These are phyloP conservation scores for Mrakia gelida DNA, from an alignment of 768 basidiomycete genomes.

Conservation along the genomic window DNA sequence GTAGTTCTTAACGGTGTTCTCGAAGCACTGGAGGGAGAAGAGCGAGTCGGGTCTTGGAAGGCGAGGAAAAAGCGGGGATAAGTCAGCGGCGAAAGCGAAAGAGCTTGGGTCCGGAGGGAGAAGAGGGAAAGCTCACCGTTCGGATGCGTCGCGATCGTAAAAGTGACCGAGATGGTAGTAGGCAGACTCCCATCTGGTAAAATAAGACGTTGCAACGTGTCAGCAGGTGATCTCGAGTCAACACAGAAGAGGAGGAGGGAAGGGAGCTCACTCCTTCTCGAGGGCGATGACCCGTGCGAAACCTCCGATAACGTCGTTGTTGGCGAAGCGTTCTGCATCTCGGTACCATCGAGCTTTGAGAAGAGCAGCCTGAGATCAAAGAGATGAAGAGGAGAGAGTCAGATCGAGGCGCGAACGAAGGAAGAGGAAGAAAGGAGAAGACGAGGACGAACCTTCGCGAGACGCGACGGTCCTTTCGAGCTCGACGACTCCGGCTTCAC, in stretches of 20 bases:
- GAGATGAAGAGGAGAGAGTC: background rate
- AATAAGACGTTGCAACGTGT: background rate
- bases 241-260: background rate
- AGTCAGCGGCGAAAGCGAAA: background rate
- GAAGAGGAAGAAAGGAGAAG: no score
- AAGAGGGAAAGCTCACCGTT: background rate
- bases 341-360: conserved; percentile 88
- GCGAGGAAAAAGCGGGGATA: background rate
- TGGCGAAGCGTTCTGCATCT: conserved; percentile 77
- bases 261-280: conserved; percentile 42
- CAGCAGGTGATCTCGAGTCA: background rate
- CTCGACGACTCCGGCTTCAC: background rate
- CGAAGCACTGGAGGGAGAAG: conserved; percentile 10
- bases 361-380: conserved; percentile 58
- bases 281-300: conserved; percentile 45
- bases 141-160: conserved; percentile 54
- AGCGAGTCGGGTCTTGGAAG: background rate
- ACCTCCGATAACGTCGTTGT: conserved; percentile 57
- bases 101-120: background rate
- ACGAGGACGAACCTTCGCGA: conserved; percentile 58
- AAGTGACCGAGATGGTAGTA: conserved; percentile 83
- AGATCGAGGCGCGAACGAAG: background rate
- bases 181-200: conserved; percentile 71
- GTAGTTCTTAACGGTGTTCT: conserved; percentile 59
- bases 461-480: background rate